These are phyloP conservation scores for Truncatella angustata DNA, from an alignment of 2,329 filamentous ascomycete genomes.

Conservation along the genomic window DNA sequence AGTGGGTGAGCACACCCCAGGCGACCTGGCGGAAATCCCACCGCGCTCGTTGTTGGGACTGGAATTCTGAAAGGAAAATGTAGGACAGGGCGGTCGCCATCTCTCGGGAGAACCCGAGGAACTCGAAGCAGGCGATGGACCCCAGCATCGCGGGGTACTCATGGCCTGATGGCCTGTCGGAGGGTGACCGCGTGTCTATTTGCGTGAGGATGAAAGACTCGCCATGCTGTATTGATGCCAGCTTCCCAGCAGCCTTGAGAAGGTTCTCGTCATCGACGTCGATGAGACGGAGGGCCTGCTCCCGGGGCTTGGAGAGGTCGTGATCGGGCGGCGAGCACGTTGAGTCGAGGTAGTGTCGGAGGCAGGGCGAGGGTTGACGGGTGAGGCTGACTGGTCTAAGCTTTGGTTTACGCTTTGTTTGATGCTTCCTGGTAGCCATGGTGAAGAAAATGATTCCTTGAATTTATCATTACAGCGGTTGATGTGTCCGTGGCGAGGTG, in stretches of 20 bases:
- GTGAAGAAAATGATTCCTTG: no score
- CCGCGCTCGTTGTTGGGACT: neutral
- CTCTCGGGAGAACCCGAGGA: constrained; percentile 47
- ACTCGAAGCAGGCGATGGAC: constrained; percentile 54
- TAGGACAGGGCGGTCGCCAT: constrained; percentile 32
- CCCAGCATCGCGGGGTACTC: neutral
- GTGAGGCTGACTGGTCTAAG: no score
- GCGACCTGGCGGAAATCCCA: neutral
- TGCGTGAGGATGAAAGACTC: neutral
- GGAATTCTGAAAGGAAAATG: neutral
- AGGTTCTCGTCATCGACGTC: neutral
- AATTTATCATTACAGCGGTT: no score
- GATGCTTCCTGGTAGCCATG: no score
- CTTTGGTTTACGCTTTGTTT: no score
- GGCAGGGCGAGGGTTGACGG: no score
- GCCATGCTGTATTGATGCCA: neutral
- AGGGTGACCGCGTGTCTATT: neutral
- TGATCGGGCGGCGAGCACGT: no score
- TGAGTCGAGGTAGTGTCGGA: no score
- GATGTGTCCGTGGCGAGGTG: no score
- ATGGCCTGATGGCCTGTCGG: neutral
- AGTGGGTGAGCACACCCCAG: neutral
- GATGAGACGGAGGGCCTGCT: neutral
- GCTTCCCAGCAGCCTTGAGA: neutral
- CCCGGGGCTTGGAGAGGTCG: no score